Evolutionary conservation across 164 flowering plant genomes (phyloP).

Genomic region (Protea cynaroides): DNA sequence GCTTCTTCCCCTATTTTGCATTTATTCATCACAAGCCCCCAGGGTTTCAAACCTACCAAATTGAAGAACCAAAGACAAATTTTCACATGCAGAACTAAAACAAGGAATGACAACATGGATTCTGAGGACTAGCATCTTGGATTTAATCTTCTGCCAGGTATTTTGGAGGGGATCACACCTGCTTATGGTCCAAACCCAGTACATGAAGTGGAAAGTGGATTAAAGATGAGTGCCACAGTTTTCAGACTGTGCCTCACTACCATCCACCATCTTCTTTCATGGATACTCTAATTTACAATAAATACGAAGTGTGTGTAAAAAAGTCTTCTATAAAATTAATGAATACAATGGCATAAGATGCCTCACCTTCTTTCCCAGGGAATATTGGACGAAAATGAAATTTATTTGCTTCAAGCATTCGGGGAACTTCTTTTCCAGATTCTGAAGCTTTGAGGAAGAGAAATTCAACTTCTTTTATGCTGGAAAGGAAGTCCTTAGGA

Average conservation of each 20-base stretch:
- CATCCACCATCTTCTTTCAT: neutral
- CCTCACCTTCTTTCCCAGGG: slow-evolving; percentile 54
- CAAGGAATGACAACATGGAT: neutral
- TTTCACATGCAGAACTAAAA: neutral
- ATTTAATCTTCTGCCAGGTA: neutral
- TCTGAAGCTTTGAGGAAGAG: slow-evolving; percentile 85
- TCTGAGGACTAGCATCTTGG: neutral
- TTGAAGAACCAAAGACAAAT: neutral
- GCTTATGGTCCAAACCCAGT: neutral
- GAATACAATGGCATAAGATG: slow-evolving; percentile 9
- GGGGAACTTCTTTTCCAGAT: slow-evolving; percentile 82
- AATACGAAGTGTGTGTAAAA: too few species aligned
- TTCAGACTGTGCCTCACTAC: neutral
- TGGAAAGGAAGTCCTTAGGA: slow-evolving; percentile 65
- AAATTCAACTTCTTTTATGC: slow-evolving; percentile 73
- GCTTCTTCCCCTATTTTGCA: neutral
- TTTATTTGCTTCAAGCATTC: slow-evolving; percentile 96
- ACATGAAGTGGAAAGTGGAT: neutral
- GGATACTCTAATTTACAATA: too few species aligned
- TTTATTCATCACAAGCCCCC: neutral
- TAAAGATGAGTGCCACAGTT: neutral
- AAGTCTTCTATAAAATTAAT: too few species aligned
- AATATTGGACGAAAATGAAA: slow-evolving; percentile 68
- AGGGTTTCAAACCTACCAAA: neutral
- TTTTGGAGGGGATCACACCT: neutral